Evolutionary conservation across 768 basidiomycete genomes (phyloP), one percentile per base, ranked within the genome.

Genomic region (Glaciozyma antarctica): DNA sequence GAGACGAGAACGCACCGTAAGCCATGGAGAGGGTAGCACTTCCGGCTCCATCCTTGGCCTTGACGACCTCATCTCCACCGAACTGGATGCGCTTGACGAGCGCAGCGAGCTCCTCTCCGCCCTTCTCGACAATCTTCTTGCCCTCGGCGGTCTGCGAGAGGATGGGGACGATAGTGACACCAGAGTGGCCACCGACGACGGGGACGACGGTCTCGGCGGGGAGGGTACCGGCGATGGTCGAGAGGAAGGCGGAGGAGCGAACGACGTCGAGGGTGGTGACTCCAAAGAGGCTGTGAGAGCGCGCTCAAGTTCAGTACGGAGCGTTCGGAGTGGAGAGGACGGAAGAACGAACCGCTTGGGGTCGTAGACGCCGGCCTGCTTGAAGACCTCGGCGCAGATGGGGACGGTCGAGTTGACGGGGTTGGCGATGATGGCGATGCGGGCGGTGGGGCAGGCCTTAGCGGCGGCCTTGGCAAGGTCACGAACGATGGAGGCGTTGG

Each of bases 331-430:
- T 47, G 8, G 19, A 19, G 28, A n/a, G n/a, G n/a, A n/a, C n/a
- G n/a, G 32, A 34, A 51, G 49, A 28, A 71, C 80, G 48, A 76
- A 91, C 93, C 84, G 84, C 81, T 88, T 95, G 69, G 91, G 88
- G 77, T 99, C 85, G 76, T 87, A 98, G 34, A 90, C 87, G 53
- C 85, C 86, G 70, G 87, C 83, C 78, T 90, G 86, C 84, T 94
- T 99, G 81, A 93, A 84, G 45, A 94, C 87, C 78, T 98, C 94
- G 21, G 85, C 90, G 54, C 91, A 90, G 75, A 99, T 90, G 56
- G 95, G 95, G 47, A 98, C 94, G 47, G 95, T 97, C 51, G 94
- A 97, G 84, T 99, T 98, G 76, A 99, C 94, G 41, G 95, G 95
- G 81, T 99, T 99, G 73, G 95, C 94, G 78, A 99, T 98, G 71